Evolutionary conservation across 78 protist species (phyloP).

Genomic region (Dictyostelium capitatum): DNA sequence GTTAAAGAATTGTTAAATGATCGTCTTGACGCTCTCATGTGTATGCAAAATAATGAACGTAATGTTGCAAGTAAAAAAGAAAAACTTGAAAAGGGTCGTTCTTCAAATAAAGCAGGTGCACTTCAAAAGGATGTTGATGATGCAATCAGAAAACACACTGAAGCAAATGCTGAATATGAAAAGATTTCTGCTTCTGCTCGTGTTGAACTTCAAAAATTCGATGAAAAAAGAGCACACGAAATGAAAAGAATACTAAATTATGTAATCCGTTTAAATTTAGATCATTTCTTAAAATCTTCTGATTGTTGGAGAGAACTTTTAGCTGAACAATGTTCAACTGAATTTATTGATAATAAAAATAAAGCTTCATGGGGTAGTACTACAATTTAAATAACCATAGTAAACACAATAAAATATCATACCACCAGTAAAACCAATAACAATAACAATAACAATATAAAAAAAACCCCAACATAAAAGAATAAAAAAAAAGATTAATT

Average conservation of each 20-base stretch:
- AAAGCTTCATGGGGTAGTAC: constrained; percentile 75
- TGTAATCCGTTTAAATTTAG: constrained; percentile 74
- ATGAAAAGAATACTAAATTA: constrained; percentile 67
- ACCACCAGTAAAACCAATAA: too few species aligned
- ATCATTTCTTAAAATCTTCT: constrained; percentile 64
- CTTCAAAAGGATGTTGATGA: constrained; percentile 42
- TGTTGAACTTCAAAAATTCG: constrained; percentile 45
- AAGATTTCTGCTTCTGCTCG: constrained; percentile 54
- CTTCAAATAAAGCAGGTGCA: not conserved
- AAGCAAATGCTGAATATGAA: constrained; percentile 43
- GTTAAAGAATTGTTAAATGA: constrained; percentile 81
- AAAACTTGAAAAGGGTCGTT: constrained; percentile 39
- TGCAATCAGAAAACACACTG: constrained; percentile 30
- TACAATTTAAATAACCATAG: not conserved
- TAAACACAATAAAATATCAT: too few species aligned
- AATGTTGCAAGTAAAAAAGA: constrained; percentile 40
- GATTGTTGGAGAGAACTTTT: constrained; percentile 73
- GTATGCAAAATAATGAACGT: constrained; percentile 60
- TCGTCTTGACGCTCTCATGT: constrained; percentile 60
- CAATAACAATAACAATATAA: too few species aligned
- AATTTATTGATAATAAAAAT: constrained; percentile 25
- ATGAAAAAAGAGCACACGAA: constrained; percentile 66
- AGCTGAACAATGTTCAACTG: constrained; percentile 66
- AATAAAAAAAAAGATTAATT: too few species aligned
- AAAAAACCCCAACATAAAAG: too few species aligned